These are phyloP conservation scores for Solanum hybrid DNA, from an alignment of 305 asterid species.

Conservation along the genomic window DNA sequence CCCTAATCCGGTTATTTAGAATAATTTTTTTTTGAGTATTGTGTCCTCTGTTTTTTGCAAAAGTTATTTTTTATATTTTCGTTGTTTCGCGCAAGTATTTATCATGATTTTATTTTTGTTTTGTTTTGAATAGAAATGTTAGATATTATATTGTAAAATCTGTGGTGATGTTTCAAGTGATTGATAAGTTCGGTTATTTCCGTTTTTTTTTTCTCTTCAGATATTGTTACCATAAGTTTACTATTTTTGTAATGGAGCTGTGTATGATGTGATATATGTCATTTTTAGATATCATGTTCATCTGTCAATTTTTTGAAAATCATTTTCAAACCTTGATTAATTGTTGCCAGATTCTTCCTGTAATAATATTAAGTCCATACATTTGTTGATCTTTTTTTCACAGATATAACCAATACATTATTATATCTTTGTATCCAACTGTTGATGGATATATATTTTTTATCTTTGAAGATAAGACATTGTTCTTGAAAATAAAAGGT, in stretches of 20 bases:
- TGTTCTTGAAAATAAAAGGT: not conserved
- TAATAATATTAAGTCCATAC: not conserved
- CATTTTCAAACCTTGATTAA: slow-evolving; percentile 15
- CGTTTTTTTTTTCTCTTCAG: slow-evolving; percentile 11
- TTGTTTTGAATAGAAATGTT: not conserved
- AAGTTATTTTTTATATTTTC: not conserved
- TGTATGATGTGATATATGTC: slow-evolving; percentile 22
- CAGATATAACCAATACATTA: not conserved
- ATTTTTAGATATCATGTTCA: not conserved
- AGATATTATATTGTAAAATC: not conserved
- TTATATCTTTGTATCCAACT: not conserved
- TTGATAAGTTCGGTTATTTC: slow-evolving; percentile 28
- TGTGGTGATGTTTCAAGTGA: slow-evolving; percentile 17
- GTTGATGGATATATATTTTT: not conserved
- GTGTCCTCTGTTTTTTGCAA: not conserved
- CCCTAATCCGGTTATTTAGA: not conserved
- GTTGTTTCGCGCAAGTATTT: not conserved
- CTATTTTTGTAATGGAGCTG: slow-evolving; percentile 1
- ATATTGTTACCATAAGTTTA: slow-evolving; percentile 12
- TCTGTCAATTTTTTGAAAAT: slow-evolving; percentile 2
- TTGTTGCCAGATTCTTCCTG: slow-evolving; percentile 11
- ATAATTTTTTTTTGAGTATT: not conserved
- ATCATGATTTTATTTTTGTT: not conserved
- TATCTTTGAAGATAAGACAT: not conserved
- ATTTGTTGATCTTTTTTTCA: slow-evolving; percentile 8